Evolutionary conservation across 257 asterid species (phyloP).

Genomic region (Nicotiana tomentosiformis): DNA sequence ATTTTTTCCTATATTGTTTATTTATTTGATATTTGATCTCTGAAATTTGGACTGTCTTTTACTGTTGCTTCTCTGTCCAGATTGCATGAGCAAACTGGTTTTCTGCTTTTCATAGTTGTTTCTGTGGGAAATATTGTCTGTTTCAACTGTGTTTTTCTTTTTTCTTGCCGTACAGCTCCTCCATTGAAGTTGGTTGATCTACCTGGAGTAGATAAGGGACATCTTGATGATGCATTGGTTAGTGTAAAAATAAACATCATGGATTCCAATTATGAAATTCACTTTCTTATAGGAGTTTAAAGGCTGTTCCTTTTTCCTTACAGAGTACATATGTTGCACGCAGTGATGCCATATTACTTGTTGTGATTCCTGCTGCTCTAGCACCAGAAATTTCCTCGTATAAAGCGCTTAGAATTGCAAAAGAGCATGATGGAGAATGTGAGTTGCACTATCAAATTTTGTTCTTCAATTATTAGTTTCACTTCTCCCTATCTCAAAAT

Average conservation of each 20-base stretch:
- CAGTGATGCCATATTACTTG: constrained; percentile 23
- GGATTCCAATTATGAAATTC: background rate
- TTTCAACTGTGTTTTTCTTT: background rate
- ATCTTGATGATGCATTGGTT: constrained; percentile 26
- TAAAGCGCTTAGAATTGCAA: constrained; percentile 20
- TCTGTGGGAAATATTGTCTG: background rate
- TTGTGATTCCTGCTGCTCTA: constrained; percentile 19
- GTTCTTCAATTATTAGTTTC: background rate
- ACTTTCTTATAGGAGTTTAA: background rate
- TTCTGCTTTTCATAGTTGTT: background rate
- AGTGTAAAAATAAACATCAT: background rate
- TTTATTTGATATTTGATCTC: background rate
- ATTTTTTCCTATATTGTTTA: background rate
- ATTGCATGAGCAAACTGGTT: background rate
- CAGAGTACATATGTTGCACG: constrained; percentile 23
- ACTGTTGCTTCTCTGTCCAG: constrained; percentile 2
- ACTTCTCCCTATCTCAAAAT: background rate
- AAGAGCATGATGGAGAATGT: constrained; percentile 25
- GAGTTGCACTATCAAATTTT: background rate
- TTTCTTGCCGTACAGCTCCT: constrained; percentile 20
- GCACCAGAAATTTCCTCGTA: constrained; percentile 22
- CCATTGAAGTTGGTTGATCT: constrained; percentile 28
- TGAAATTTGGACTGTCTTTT: background rate
- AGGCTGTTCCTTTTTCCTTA: constrained; percentile 1
- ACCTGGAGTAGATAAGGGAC: constrained; percentile 29